Percentiles rank a stretch among this genome's conserved stretches.
Evolutionary conservation across 2,329 filamentous ascomycete species (phyloP).

Genomic region (Ophiobolus disseminans): DNA sequence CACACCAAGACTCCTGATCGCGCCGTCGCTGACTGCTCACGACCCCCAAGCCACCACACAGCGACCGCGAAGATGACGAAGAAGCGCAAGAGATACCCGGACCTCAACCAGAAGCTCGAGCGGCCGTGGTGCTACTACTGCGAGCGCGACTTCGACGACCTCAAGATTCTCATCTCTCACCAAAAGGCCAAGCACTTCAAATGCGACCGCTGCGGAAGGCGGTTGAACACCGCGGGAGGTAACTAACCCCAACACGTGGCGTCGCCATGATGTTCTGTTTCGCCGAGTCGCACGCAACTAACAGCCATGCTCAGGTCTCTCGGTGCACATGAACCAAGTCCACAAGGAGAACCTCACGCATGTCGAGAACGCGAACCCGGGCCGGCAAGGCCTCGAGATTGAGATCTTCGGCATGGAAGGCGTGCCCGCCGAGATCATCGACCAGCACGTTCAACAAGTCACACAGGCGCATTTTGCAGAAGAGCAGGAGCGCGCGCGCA

Average conservation of each 20-base stretch:
- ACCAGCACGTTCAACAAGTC: slow-evolving; percentile 86
- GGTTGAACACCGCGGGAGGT: slow-evolving; percentile 95
- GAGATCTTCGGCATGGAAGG: slow-evolving; percentile 99
- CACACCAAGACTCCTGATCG: not conserved
- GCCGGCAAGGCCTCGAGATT: slow-evolving; percentile 82
- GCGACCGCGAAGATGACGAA: slow-evolving; percentile 58
- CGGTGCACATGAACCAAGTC: slow-evolving; percentile 97
- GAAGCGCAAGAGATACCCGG: slow-evolving; percentile 85
- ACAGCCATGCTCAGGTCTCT: slow-evolving; percentile 69
- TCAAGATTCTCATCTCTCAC: slow-evolving; percentile 95
- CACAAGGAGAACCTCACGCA: slow-evolving; percentile 90
- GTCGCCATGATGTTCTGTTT: not conserved
- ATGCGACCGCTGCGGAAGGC: slow-evolving; percentile 86
- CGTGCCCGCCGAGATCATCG: slow-evolving; percentile 83
- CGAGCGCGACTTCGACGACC: slow-evolving; percentile 97
- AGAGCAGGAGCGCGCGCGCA: slow-evolving; percentile 80
- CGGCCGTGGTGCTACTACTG: slow-evolving; percentile 99
- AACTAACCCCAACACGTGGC: slow-evolving; percentile 38
- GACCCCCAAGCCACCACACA: not conserved
- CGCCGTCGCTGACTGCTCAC: not conserved
- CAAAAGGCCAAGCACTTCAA: slow-evolving; percentile 99
- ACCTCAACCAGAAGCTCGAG: slow-evolving; percentile 84
- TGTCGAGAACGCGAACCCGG: slow-evolving; percentile 91
- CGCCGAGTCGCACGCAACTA: slow-evolving; percentile 1
- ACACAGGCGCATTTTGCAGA: slow-evolving; percentile 84